Conservation (phyloP, 176 grass and related monocot species). For the Aegilops longissima region DNA sequence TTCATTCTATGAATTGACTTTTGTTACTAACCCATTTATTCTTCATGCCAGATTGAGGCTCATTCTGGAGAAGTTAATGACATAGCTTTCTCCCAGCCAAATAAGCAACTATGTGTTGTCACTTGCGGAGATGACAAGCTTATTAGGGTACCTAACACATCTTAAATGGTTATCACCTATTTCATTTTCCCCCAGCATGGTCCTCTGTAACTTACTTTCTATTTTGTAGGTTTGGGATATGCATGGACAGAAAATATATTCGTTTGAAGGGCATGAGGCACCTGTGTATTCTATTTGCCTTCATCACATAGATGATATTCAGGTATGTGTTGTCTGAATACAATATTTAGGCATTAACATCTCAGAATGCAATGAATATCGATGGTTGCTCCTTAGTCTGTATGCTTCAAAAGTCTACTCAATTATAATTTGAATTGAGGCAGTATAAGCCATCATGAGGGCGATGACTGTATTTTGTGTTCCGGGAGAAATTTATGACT, state of each 20-base stretch:
- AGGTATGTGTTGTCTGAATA: conserved; percentile 41
- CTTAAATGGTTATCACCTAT: conserved; percentile 24
- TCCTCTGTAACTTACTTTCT: conserved; percentile 35
- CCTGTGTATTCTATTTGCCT: conserved; percentile 91
- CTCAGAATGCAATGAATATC: background rate
- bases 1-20: background rate
- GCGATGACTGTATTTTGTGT: conserved; percentile 6
- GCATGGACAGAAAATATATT: conserved; percentile 60
- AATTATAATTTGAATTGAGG: background rate
- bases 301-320: conserved; percentile 76
- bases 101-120: conserved; percentile 77
- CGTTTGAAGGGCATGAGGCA: conserved; percentile 94
- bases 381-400: conserved; percentile 14
- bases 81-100: conserved; percentile 89
- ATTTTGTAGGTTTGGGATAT: conserved; percentile 87
- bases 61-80: conserved; percentile 93
- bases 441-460: background rate
- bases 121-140: conserved; percentile 99
- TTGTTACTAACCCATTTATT: conserved; percentile 24
- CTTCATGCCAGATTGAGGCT: conserved; percentile 76
- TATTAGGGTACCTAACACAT: conserved; percentile 61
- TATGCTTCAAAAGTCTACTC: background rate
- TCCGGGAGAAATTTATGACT: background rate
- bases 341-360: background rate
- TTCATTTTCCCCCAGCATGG: background rate